phyloP scores from a whole-genome alignment of 1,284 basidiomycete species.

The Porodaedalea pini region DNA sequence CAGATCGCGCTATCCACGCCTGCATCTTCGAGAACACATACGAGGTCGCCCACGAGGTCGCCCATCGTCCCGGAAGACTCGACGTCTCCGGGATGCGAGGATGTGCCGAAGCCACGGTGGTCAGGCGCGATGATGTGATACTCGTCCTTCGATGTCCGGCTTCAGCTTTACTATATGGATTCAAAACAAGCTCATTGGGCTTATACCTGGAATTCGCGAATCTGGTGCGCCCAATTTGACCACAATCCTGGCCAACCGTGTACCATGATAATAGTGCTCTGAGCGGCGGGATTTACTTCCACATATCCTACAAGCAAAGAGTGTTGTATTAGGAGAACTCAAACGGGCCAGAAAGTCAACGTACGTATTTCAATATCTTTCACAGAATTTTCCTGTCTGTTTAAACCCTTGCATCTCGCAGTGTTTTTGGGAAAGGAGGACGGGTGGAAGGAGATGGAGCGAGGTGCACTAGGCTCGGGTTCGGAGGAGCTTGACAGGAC shows the following conservation, averaged over 20 bases:
- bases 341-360: not conserved
- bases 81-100: conserved; percentile 59
- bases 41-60: conserved; percentile 58
- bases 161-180: not conserved
- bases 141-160: conserved; percentile 37
- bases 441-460: not conserved
- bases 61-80: conserved; percentile 53
- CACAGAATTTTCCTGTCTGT: not conserved
- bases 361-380: conserved; percentile 2
- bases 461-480: not conserved
- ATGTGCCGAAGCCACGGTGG: conserved; percentile 64
- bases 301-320: conserved; percentile 39
- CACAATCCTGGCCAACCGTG: conserved; percentile 75
- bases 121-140: conserved; percentile 59
- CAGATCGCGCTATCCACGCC: conserved; percentile 49
- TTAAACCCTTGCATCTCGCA: not conserved
- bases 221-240: conserved; percentile 69
- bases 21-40: conserved; percentile 54
- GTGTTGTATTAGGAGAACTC: not conserved
- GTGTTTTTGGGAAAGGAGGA: not conserved
- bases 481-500: not conserved
- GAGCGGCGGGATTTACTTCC: conserved; percentile 52
- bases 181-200: not conserved
- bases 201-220: conserved; percentile 54
- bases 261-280: conserved; percentile 55